Evolutionary conservation across 2,329 filamentous ascomycete genomes (phyloP), one percentile per base, ranked within the genome.

Genomic region (Tolypocladium endophyticum): DNA sequence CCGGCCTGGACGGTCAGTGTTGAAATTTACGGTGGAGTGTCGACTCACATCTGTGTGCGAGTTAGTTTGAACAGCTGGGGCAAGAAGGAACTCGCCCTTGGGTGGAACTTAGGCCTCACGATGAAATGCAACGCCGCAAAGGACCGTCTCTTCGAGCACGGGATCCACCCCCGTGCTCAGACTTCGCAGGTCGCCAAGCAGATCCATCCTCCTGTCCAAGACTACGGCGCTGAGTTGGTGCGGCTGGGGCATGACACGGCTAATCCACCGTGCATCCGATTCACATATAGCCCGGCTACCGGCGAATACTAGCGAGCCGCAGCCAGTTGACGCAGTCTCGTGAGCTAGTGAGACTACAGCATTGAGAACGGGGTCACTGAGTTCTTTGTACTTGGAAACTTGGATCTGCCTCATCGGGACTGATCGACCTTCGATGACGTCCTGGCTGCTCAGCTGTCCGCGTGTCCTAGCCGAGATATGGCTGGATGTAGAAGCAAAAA

Each of bases 261-360:
- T 86, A 58, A 92, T 87, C 52, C 87, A 74, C 16, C 79, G 72
- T n/a, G 88, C 87, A 65, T 89, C 83, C 5, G 80, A 79, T 70
- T 92, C 88, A 66, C 87, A 89, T 14, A 81, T 80, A 58, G 79
- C 76, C 11, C 88, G 83, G 66, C 87, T 91, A 59, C 85, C 83
- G 61, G 87, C 88, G 69, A 92, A 92, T 1, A 92, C 82, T 39
- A 92, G 76, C 4, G 83, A 87, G 4, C 89, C 88, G 67, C 85
- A 89, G 1, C 87, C 88, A 47, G 81, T 79, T n/a, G 74, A 74
- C 0, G 83, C 87, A 4, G 87, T 90, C 67, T 90, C 88, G 58
- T 83, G 79, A 1, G 88, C 81, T 38, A 92, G 76, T 0, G 88
- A 79, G 2, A 92, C 81, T 45, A 91, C 87, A 1, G 87, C 79